Base-by-base conservation (phyloP, 192 early-diverging fungal genomes). In the Pecoramyces ruminantium region DNA sequence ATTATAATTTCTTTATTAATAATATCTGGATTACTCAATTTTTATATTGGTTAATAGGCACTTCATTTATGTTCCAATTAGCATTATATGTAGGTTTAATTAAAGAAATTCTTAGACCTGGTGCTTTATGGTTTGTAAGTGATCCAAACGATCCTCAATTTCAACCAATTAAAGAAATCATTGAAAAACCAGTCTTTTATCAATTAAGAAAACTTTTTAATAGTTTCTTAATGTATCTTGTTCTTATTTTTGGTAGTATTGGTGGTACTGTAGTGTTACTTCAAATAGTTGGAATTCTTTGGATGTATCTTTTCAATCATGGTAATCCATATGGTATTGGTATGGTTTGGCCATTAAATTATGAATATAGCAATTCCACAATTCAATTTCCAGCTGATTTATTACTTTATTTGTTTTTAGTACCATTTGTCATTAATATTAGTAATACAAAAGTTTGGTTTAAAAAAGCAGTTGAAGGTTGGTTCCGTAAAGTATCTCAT, bases 71-170 rank as follows among this genome's bases (percentile, higher is more conserved):
- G 95, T 95, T 95, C 80, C 90, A 94, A 81, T 95, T 99, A 89
- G 93, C 97, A 4, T 86, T 92, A 13, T 96, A 96, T 84, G 92
- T 99, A 6, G 83, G 92, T 27, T 86, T 92, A 25, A 93, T 94
- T 38, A 89, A 96, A 30, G 89, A 93, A 58, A 88, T 96, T 27
- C 90, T 98, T 30, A 92, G 97, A 1, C 93, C 93, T 4, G 97
- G 97, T 27, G 94, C 98, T 29, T 90, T 99, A 89, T 99, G 97
- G 97, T 98, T 98, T 83, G 95, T 99, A 79, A 92, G 96, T 77
- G 97, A 99, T 82, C 97, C 96, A 3, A 96, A 95, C 78, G 97
- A 99, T 83, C 94, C 96, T 28, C 92, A 95, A 38, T 97, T 97
- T 84, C 92, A 96, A 83, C 95, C 96, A 12, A 94, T 99, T 81